Conservation (phyloP, 2,329 filamentous ascomycete species). For the Dactylellina sp. region DNA sequence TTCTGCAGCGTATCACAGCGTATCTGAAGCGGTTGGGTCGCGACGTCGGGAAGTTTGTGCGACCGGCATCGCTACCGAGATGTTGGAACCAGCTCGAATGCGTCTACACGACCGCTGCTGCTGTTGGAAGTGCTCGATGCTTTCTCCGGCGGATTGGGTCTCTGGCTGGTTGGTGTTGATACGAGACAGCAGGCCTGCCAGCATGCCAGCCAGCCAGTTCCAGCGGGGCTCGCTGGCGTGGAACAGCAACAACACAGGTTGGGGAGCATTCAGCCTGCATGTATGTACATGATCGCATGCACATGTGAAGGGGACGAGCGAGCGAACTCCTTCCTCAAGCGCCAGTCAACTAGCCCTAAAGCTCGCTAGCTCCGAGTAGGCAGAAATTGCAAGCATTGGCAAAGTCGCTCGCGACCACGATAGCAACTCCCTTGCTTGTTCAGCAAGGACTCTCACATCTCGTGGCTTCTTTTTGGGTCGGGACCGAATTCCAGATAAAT, state of each 20-base stretch:
- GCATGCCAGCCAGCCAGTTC: slow-evolving; percentile 3
- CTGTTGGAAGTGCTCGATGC: slow-evolving; percentile 18
- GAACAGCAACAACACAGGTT: slow-evolving; percentile 5
- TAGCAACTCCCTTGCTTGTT: slow-evolving; percentile 12
- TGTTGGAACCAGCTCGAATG: slow-evolving; percentile 32
- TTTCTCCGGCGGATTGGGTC: background rate
- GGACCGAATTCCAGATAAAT: slow-evolving; percentile 38
- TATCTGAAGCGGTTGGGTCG: slow-evolving; percentile 27
- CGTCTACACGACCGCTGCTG: slow-evolving; percentile 7
- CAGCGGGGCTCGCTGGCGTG: slow-evolving; percentile 33
- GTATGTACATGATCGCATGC: background rate
- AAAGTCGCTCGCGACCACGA: slow-evolving; percentile 6
- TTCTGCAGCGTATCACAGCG: no score
- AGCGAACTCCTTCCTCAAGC: slow-evolving; percentile 13
- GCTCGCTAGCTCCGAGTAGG: slow-evolving; percentile 1
- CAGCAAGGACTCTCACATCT: background rate
- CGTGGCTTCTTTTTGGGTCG: slow-evolving; percentile 26
- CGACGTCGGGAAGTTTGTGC: slow-evolving; percentile 27
- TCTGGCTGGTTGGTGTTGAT: background rate
- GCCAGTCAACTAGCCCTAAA: slow-evolving; percentile 6
- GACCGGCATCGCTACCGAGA: slow-evolving; percentile 38
- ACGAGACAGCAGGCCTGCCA: no score
- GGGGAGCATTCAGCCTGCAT: background rate
- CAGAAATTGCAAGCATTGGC: slow-evolving; percentile 3
- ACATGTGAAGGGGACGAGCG: slow-evolving; percentile 12